Evolutionary conservation across 225 moss, liverwort and hornwort genomes (phyloP).

Genomic region (Physcomitrellopsis africana): DNA sequence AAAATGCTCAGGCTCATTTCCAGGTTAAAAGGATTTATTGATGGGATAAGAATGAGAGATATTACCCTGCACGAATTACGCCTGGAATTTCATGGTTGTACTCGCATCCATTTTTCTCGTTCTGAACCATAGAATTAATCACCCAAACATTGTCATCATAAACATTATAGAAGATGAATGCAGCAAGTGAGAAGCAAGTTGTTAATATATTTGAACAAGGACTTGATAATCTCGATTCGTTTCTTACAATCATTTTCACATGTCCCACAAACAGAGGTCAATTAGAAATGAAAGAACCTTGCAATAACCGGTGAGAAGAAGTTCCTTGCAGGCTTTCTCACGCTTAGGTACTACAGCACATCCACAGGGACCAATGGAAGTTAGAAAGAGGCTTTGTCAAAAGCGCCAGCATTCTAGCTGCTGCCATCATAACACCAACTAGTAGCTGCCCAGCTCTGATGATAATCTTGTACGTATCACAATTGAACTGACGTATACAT

Average conservation of each 20-base stretch:
- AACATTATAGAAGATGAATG: slow-evolving; percentile 15
- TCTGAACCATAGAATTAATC: slow-evolving; percentile 54
- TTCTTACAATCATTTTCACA: slow-evolving; percentile 3
- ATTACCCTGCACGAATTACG: slow-evolving; percentile 90
- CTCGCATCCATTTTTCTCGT: slow-evolving; percentile 96
- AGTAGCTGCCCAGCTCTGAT: slow-evolving; percentile 25
- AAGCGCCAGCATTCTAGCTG: slow-evolving; percentile 21
- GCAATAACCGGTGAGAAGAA: slow-evolving; percentile 93
- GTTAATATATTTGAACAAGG: slow-evolving; percentile 3
- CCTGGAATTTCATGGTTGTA: slow-evolving; percentile 93
- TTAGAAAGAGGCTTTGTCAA: slow-evolving; percentile 21
- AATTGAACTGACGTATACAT: slow-evolving; percentile 23
- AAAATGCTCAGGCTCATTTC: background rate
- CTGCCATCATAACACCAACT: slow-evolving; percentile 13
- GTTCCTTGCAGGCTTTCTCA: slow-evolving; percentile 99
- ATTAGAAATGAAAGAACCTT: slow-evolving; percentile 59
- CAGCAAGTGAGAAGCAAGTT: slow-evolving; percentile 10
- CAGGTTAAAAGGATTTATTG: background rate
- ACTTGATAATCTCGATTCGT: slow-evolving; percentile 16
- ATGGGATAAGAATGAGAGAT: background rate
- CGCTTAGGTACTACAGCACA: slow-evolving; percentile 85
- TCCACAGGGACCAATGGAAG: slow-evolving; percentile 31
- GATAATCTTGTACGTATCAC: background rate
- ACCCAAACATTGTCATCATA: slow-evolving; percentile 19
- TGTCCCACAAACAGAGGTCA: slow-evolving; percentile 28